phyloP scores from a whole-genome alignment of 352 stramenopile genomes.

The Pythium dissimile region DNA sequence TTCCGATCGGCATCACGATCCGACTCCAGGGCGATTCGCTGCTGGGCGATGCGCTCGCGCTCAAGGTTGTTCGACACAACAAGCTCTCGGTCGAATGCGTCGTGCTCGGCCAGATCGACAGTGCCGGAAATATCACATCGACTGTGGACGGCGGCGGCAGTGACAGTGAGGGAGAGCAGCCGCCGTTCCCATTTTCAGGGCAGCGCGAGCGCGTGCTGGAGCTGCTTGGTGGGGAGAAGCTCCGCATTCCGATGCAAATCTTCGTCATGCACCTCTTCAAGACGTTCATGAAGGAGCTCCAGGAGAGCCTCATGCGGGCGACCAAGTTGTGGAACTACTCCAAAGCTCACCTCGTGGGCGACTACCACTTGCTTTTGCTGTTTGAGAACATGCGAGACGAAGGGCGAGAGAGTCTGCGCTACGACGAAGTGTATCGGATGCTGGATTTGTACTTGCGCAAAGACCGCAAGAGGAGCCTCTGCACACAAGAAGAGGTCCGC shows the following conservation, averaged over 20 bases:
- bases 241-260: conserved; percentile 72
- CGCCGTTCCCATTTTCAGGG: neutral
- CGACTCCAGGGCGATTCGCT: conserved; percentile 74
- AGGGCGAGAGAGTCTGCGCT: conserved; percentile 68
- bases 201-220: conserved; percentile 64
- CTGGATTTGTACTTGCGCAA: conserved; percentile 81
- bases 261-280: conserved; percentile 72
- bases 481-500: conserved; percentile 68
- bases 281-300: conserved; percentile 70
- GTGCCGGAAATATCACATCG: conserved; percentile 17
- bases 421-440: conserved; percentile 85
- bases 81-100: conserved; percentile 84
- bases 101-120: conserved; percentile 51
- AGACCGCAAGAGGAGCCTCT: conserved; percentile 65
- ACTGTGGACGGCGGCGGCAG: conserved; percentile 29
- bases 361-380: conserved; percentile 79
- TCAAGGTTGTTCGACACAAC: conserved; percentile 82
- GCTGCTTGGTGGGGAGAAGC: conserved; percentile 78
- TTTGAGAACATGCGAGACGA: conserved; percentile 76
- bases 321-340: conserved; percentile 85
- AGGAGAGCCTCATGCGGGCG: conserved; percentile 61
- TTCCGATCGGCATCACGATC: conserved; percentile 82
- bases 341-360: conserved; percentile 70
- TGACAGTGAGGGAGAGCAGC: conserved; percentile 17
- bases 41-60: conserved; percentile 62